These are phyloP conservation scores for Aspergillus mulundensis DNA, from an alignment of 495 filamentous ascomycete species.

Conservation along the genomic window DNA sequence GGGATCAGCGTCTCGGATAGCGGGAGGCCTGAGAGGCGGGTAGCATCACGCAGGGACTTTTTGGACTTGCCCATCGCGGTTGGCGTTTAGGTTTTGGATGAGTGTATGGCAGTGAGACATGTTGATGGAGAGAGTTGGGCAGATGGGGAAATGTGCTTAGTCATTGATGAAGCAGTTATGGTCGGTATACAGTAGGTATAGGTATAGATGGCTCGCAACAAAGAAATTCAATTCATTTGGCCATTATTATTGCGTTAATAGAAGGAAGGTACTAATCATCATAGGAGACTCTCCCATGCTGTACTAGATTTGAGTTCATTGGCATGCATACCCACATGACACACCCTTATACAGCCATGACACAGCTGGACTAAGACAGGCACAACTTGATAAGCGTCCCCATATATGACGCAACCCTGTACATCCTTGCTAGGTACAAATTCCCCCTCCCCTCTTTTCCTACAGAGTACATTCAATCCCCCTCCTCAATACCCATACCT, in stretches of 20 bases:
- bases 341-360: neutral
- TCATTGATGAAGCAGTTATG: neutral
- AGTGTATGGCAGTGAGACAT: neutral
- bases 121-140: neutral
- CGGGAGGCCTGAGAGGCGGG: conserved; percentile 28
- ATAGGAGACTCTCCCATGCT: too few relatives aligned
- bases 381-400: neutral
- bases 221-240: too few relatives aligned
- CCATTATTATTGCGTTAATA: too few relatives aligned
- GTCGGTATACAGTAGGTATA: too few relatives aligned
- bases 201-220: too few relatives aligned
- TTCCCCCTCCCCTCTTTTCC: neutral
- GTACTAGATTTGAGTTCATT: too few relatives aligned
- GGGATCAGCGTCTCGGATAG: conserved; percentile 27
- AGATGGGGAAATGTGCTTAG: neutral
- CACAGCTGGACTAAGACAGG: neutral
- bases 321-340: neutral
- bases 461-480: too few relatives aligned
- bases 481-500: too few relatives aligned
- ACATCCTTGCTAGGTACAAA: neutral
- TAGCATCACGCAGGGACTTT: conserved; percentile 18
- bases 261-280: too few relatives aligned
- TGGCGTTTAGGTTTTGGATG: neutral
- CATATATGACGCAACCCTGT: neutral
- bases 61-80: conserved; percentile 5